phyloP scores from a whole-genome alignment of 805 yeast species.

The Cyberlindnera mrakii region DNA sequence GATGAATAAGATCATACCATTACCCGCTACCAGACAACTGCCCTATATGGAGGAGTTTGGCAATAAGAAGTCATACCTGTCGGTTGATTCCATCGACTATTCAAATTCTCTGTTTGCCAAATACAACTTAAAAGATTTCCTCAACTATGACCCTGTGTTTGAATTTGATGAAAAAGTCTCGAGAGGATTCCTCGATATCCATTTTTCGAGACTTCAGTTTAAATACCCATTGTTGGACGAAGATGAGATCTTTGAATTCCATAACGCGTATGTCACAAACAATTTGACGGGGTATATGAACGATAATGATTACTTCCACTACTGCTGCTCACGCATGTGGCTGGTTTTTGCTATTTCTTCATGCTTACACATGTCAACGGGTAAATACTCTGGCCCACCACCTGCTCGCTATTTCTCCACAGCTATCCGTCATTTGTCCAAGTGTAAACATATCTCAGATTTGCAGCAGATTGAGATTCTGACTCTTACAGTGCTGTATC shows the following conservation, averaged over 20 bases:
- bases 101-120: conserved; percentile 37
- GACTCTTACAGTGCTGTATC: conserved; percentile 45
- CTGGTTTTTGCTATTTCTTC: conserved; percentile 47
- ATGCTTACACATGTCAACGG: conserved; percentile 47
- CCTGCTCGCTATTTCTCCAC: conserved; percentile 54
- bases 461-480: conserved; percentile 47
- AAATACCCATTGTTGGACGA: conserved; percentile 53
- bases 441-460: conserved; percentile 34
- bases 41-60: conserved; percentile 8
- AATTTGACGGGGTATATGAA: conserved; percentile 29
- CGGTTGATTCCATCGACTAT: conserved; percentile 33
- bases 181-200: conserved; percentile 46
- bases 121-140: conserved; percentile 41
- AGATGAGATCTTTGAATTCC: conserved; percentile 43
- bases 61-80: conserved; percentile 4
- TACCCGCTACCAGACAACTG: conserved; percentile 10
- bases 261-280: conserved; percentile 39
- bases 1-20: conserved; percentile 6
- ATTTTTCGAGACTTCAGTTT: conserved; percentile 48
- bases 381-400: conserved; percentile 47
- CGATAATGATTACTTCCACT: conserved; percentile 41
- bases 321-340: conserved; percentile 51
- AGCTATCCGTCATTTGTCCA: conserved; percentile 50
- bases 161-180: conserved; percentile 45
- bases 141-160: conserved; percentile 42